These are phyloP conservation scores for Aspergillus incahuasiensis DNA, from an alignment of 495 filamentous ascomycete genomes.

Conservation along the genomic window DNA sequence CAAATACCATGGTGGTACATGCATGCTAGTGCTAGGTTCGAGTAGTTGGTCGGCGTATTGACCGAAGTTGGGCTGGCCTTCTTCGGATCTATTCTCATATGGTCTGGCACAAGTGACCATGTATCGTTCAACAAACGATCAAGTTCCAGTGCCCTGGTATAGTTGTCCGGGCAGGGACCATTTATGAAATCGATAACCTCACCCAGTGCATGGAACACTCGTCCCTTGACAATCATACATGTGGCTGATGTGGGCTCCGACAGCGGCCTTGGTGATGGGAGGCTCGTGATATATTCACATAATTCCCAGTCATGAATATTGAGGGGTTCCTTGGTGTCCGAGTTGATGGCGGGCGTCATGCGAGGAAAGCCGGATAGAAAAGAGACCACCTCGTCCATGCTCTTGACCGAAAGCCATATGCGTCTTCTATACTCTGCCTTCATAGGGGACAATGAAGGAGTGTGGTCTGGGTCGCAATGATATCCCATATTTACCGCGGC, in stretches of 20 bases:
- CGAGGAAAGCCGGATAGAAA: constrained; percentile 38
- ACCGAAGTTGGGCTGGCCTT: background rate
- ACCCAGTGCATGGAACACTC: constrained; percentile 3
- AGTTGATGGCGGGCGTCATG: constrained; percentile 24
- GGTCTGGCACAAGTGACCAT: constrained; percentile 1
- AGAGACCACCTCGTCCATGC: constrained; percentile 46
- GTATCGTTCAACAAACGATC: background rate
- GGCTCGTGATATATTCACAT: constrained; percentile 11
- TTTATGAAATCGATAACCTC: constrained; percentile 6
- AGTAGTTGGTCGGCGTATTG: background rate
- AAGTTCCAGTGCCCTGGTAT: background rate
- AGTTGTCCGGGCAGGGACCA: background rate
- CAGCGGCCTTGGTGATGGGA: constrained; percentile 22
- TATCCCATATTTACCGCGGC: constrained; percentile 45
- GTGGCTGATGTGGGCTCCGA: constrained; percentile 16
- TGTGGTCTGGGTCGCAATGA: constrained; percentile 45
- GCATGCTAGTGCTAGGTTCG: background rate
- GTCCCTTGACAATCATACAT: constrained; percentile 11
- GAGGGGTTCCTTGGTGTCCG: constrained; percentile 36
- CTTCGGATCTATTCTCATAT: background rate
- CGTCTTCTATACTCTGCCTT: constrained; percentile 54
- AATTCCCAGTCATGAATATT: constrained; percentile 35
- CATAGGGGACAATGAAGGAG: constrained; percentile 43
- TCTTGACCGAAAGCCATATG: constrained; percentile 46
- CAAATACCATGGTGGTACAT: constrained; percentile 13